Base-by-base conservation (phyloP, 1,284 basidiomycete species). In the Naganishia sp. region DNA sequence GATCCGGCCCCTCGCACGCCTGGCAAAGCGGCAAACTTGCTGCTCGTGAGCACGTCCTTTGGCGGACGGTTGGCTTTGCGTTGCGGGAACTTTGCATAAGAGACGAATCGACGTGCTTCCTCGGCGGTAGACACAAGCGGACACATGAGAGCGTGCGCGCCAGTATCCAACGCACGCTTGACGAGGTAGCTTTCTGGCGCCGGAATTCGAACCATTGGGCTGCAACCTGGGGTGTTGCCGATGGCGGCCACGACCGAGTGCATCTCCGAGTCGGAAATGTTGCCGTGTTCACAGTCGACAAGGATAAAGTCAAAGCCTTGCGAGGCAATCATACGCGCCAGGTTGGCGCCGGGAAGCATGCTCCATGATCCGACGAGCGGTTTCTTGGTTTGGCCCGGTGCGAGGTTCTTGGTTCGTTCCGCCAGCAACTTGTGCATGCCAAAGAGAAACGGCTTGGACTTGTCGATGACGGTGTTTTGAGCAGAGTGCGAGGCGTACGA, bases 101-200 rank as follows among this genome's bases (percentile, higher is more conserved):
- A 70, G 6, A 72, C 72, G 50, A 74, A 69, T 25, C 65, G 63
- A 1, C 66, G 63, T 1, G 73, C 73, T 55, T 72, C 69, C 33
- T 64, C 61, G 15, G 74, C 75, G 10, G 71, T 73, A 23, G 73
- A 71, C 59, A 75, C 70, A 72, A 76, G 74, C 7, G 77, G 77
- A 13, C 71, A 70, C 71, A 78, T 69, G 44, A 78, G 52, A 2
- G 74, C 77, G 55, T 75, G 75, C 0, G 75, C 73, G 28, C 78
- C 78, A 11, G 77, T 67, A 57, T 80, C 78, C 13, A 80, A 70
- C 9, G 78, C 78, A 18, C 78, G 71, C 72, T 80, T 80, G 70
- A 80, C 74, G 67, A 75, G 69, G 66, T 70, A 75, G 21, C 73
- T 71, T 55, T 77, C 74, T 28, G 75, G 74, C 33, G 69, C 74